Evolutionary conservation across 352 stramenopile genomes (phyloP), one percentile per base, ranked within the genome.

Genomic region (Hyaloperonospora brassicae): DNA sequence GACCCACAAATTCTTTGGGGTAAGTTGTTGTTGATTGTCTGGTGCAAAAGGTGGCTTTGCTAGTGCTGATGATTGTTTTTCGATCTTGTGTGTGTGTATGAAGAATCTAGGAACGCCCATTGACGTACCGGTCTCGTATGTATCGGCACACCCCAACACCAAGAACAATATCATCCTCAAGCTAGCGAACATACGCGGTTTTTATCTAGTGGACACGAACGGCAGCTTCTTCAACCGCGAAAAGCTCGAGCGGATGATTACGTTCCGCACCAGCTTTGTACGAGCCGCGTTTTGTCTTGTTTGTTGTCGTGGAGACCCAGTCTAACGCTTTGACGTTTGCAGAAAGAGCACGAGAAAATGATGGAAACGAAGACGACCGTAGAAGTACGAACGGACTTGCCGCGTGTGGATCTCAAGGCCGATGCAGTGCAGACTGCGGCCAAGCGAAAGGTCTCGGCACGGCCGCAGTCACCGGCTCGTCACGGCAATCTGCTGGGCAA

Each of bases 111-210:
- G 67, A 36, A 57, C 68, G 24, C 76, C 80, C 2, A 76, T 86
- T 43, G 83, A 93, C 36, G 76, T 89, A 25, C 79, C 83, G 0
- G 76, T 81, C 5, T 67, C 65, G 38, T 69, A 85, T 40, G 70
- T 93, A 11, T 90, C 80, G 40, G 83, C 80, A 21, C 68, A 89
- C 55, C 79, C 80, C 2, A 87, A 91, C 61, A 91, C 72, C 49
- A 87, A 85, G 57, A 91, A 85, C 61, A 89, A 89, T 61, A 88
- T 93, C 51, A 90, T 90, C 52, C 65, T 93, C 42, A 93, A 93
- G 55, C 56, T 93, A 22, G 77, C 66, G 34, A 85, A 78, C 47
- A 78, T 76, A 24, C 71, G 68, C 13, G 80, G 73, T 3, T 93
- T 91, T 56, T 93, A 77, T 61, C 73, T 93, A 34, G 82, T 90